A percentile compares a stretch with the other conserved stretches of the same genome.
Evolutionary conservation across 768 basidiomycete species (phyloP).

Genomic region (Mycena rebaudengoi): DNA sequence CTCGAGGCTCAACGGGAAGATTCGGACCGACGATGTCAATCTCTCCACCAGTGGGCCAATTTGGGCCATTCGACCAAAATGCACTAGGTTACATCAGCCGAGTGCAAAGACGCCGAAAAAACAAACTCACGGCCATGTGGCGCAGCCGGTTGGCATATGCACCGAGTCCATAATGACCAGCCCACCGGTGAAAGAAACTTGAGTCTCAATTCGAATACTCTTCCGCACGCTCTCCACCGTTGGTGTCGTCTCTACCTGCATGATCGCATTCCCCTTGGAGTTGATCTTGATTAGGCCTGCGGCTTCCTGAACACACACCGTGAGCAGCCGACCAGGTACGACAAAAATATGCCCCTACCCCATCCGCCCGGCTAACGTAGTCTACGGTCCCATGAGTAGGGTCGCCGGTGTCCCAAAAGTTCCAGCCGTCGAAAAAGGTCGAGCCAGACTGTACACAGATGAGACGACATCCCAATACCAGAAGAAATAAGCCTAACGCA

Average conservation of each 20-base stretch:
- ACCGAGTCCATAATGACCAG: conserved; percentile 72
- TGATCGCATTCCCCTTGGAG: conserved; percentile 76
- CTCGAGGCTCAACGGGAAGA: background rate
- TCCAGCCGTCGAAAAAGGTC: conserved; percentile 85
- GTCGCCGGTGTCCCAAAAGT: conserved; percentile 73
- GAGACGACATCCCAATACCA: conserved; percentile 12
- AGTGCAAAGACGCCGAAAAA: background rate
- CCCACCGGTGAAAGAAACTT: conserved; percentile 57
- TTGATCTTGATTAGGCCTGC: conserved; percentile 75
- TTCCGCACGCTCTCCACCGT: conserved; percentile 72
- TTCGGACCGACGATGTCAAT: conserved; percentile 4
- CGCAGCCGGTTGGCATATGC: conserved; percentile 81
- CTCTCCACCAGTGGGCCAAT: conserved; percentile 74
- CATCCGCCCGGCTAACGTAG: conserved; percentile 70
- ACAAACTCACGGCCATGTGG: conserved; percentile 56
- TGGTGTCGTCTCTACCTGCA: conserved; percentile 89
- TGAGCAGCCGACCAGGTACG: background rate
- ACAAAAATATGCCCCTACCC: conserved; percentile 53
- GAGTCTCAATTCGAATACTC: conserved; percentile 81
- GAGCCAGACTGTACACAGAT: conserved; percentile 60
- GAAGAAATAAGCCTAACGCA: conserved; percentile 38
- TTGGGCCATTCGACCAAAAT: conserved; percentile 55
- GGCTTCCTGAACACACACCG: conserved; percentile 48
- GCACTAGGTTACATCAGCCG: conserved; percentile 7
- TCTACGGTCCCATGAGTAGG: conserved; percentile 78